These are phyloP conservation scores for Chamaenerion angustifolium DNA, from an alignment of 345 rosid species.

Conservation along the genomic window DNA sequence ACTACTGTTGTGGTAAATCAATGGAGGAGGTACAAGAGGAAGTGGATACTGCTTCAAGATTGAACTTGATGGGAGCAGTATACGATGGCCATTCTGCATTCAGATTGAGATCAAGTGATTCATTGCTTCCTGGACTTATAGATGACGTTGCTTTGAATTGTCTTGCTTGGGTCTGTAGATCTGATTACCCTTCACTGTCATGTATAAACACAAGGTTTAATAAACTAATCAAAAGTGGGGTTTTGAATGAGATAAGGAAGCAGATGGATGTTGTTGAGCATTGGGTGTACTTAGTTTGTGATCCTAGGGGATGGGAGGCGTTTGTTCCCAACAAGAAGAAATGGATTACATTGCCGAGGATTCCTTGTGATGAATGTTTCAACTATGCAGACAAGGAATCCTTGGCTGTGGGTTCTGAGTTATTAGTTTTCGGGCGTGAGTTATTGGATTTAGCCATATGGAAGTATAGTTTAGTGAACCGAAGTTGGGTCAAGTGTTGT, in stretches of 20 bases:
- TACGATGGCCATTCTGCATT: conserved; percentile 30
- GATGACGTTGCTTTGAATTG: conserved; percentile 62
- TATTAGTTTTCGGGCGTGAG: conserved; percentile 71
- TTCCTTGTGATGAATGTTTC: conserved; percentile 82
- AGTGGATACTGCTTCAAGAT: conserved; percentile 11
- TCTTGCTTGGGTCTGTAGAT: conserved; percentile 49
- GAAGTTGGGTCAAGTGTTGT: conserved; percentile 51
- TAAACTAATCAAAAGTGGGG: conserved; percentile 31
- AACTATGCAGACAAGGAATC: conserved; percentile 76
- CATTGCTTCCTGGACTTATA: conserved; percentile 63
- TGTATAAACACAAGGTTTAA: conserved; percentile 49
- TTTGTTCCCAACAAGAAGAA: conserved; percentile 45
- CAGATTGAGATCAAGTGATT: conserved; percentile 41
- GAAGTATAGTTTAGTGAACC: conserved; percentile 47
- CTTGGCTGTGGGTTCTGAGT: conserved; percentile 52
- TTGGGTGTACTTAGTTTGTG: conserved; percentile 66
- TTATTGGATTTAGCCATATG: conserved; percentile 54
- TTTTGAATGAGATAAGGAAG: conserved; percentile 46
- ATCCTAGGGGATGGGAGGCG: conserved; percentile 69
- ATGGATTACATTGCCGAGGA: conserved; percentile 67
- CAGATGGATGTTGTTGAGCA: conserved; percentile 37
- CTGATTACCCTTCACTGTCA: conserved; percentile 43
- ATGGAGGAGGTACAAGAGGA: conserved; percentile 24
- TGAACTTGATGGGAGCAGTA: conserved; percentile 27
- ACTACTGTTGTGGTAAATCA: conserved; percentile 13